These are phyloP conservation scores for Trifolium repens DNA, from an alignment of 306 rosid species.

Conservation along the genomic window DNA sequence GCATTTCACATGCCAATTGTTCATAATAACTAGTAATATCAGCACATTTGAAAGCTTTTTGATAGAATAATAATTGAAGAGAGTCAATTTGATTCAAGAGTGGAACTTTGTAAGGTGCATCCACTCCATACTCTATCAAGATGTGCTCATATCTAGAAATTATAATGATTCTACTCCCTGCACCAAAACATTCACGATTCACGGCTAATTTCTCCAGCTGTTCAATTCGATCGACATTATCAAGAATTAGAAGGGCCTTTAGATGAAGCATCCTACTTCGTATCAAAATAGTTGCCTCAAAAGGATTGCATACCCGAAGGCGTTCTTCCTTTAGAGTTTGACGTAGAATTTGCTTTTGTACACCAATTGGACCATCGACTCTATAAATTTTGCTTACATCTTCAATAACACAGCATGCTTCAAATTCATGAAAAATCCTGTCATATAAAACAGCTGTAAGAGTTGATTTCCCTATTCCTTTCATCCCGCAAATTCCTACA, in stretches of 20 bases:
- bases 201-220: not conserved
- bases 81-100: no score
- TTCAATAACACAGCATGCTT: not conserved
- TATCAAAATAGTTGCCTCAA: not conserved
- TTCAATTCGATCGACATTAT: not conserved
- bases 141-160: conserved; percentile 9
- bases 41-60: conserved; percentile 2
- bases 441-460: not conserved
- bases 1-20: no score
- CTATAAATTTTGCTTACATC: not conserved
- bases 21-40: no score
- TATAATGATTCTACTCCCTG: conserved; percentile 18
- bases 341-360: conserved; percentile 13
- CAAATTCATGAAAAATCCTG: not conserved
- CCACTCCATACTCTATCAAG: not conserved
- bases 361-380: not conserved
- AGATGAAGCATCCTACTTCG: not conserved
- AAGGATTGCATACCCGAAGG: not conserved
- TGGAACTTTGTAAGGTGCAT: not conserved
- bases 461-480: not conserved
- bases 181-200: not conserved
- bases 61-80: not conserved
- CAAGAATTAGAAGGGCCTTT: conserved; percentile 4
- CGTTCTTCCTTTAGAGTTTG: not conserved
- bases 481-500: not conserved